A percentile compares a stretch with the other conserved stretches of the same genome.
phyloP scores from a whole-genome alignment of 164 flowering plant genomes.

The Tetracentron sinense region DNA sequence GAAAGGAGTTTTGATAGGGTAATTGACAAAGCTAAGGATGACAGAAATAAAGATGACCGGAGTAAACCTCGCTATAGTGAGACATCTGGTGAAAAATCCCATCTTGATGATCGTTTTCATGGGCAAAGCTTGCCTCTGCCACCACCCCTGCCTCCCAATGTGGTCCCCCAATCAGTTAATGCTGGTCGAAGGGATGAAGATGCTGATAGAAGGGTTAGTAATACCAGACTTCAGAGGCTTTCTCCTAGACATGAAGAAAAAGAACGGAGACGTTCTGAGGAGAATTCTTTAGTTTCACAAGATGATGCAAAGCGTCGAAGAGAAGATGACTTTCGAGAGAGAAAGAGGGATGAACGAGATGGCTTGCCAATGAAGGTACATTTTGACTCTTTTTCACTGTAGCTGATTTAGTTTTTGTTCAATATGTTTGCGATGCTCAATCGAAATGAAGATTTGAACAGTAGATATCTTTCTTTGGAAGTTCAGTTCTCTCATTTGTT shows the following conservation, averaged over 20 bases:
- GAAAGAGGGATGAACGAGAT: constrained; percentile 92
- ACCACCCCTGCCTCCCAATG: constrained; percentile 80
- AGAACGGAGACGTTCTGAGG: constrained; percentile 89
- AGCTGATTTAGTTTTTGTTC: neutral
- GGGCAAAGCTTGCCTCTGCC: constrained; percentile 96
- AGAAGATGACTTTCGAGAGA: constrained; percentile 87
- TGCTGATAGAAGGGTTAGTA: constrained; percentile 69
- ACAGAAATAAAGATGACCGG: constrained; percentile 70
- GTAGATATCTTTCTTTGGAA: neutral
- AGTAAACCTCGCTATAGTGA: constrained; percentile 53
- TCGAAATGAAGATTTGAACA: neutral
- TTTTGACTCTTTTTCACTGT: neutral
- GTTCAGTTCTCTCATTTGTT: no score
- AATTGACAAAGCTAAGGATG: constrained; percentile 57
- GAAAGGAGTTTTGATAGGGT: constrained; percentile 60
- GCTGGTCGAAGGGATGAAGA: constrained; percentile 82
- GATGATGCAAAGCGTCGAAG: constrained; percentile 87
- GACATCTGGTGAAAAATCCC: constrained; percentile 52
- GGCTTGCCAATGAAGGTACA: constrained; percentile 59
- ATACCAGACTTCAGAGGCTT: constrained; percentile 72
- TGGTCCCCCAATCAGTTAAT: constrained; percentile 76
- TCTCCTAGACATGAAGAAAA: constrained; percentile 96
- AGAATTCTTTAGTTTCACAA: constrained; percentile 44
- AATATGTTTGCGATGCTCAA: neutral
- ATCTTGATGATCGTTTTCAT: constrained; percentile 71